Conservation (phyloP, 352 stramenopile species). For the Pythium dissotocum region DNA sequence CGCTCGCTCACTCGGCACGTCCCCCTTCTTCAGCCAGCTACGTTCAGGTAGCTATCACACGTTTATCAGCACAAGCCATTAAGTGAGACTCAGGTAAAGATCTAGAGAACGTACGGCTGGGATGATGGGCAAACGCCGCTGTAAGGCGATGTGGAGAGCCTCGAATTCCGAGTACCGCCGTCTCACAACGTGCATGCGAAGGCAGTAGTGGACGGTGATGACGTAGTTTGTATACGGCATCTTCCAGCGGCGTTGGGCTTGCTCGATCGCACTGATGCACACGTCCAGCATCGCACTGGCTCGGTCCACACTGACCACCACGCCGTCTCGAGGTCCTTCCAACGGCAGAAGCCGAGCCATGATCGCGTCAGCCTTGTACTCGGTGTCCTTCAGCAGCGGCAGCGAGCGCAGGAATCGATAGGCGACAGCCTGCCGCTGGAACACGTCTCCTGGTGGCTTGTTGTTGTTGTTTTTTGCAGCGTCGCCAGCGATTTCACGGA, state of each 20-base stretch:
- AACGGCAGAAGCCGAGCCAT: constrained; percentile 48
- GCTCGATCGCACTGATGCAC: constrained; percentile 60
- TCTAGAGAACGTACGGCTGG: constrained; percentile 30
- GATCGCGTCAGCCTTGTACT: constrained; percentile 37
- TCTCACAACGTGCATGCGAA: constrained; percentile 65
- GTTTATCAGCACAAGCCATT: not conserved
- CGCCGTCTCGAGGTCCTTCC: constrained; percentile 23
- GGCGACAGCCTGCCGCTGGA: constrained; percentile 61
- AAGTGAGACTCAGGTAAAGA: too few relatives aligned
- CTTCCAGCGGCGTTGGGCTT: constrained; percentile 46
- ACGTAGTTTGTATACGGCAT: constrained; percentile 81
- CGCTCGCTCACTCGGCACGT: constrained; percentile 36
- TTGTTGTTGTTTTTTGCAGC: constrained; percentile 5
- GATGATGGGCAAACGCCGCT: constrained; percentile 49
- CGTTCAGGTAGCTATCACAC: constrained; percentile 38
- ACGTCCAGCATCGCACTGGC: constrained; percentile 67
- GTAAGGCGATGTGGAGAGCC: constrained; percentile 42
- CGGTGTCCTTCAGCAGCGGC: constrained; percentile 40
- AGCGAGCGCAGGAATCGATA: constrained; percentile 67
- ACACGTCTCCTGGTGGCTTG: constrained; percentile 23
- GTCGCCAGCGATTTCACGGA: constrained; percentile 7
- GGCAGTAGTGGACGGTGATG: constrained; percentile 67
- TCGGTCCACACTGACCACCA: constrained; percentile 31
- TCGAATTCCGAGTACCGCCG: constrained; percentile 69
- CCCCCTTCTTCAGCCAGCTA: constrained; percentile 48